Conservation (phyloP, 345 rosid genomes). For the Viola odorata region DNA sequence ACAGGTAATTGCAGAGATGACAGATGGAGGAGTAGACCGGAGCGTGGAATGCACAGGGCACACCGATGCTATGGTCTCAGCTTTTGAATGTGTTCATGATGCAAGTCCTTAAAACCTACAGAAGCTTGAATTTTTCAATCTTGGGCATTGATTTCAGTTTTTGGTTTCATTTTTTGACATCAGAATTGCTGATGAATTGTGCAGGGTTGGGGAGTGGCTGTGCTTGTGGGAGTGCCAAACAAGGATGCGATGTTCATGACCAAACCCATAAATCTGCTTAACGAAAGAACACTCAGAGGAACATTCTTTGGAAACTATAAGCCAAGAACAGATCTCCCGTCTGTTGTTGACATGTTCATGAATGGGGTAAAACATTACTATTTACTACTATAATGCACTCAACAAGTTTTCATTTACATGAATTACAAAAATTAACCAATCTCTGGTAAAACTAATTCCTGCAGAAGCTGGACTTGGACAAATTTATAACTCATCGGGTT, state of each 20-base stretch:
- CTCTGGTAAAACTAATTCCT: background rate
- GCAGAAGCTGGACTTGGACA: slow-evolving; percentile 51
- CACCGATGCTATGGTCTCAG: slow-evolving; percentile 70
- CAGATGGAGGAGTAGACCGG: slow-evolving; percentile 73
- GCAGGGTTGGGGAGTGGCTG: slow-evolving; percentile 16
- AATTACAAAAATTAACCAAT: background rate
- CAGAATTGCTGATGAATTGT: background rate
- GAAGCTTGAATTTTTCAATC: background rate
- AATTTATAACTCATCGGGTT: slow-evolving; percentile 53
- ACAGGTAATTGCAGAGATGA: slow-evolving; percentile 72
- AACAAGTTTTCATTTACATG: background rate
- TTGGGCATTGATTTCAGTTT: background rate
- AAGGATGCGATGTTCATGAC: slow-evolving; percentile 13
- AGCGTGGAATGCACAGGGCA: slow-evolving; percentile 77
- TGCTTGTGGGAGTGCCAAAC: slow-evolving; percentile 7
- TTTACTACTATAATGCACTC: background rate
- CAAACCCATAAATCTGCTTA: slow-evolving; percentile 3
- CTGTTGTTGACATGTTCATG: slow-evolving; percentile 11
- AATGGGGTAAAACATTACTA: slow-evolving; percentile 1
- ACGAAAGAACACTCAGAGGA: slow-evolving; percentile 10
- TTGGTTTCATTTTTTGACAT: background rate
- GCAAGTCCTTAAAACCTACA: slow-evolving; percentile 28
- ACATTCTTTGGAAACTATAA: slow-evolving; percentile 15
- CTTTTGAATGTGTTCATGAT: slow-evolving; percentile 83
- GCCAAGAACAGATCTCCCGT: slow-evolving; percentile 3